These are phyloP conservation scores for Moelleriella libera DNA, from an alignment of 2,329 filamentous ascomycete species.

Conservation along the genomic window DNA sequence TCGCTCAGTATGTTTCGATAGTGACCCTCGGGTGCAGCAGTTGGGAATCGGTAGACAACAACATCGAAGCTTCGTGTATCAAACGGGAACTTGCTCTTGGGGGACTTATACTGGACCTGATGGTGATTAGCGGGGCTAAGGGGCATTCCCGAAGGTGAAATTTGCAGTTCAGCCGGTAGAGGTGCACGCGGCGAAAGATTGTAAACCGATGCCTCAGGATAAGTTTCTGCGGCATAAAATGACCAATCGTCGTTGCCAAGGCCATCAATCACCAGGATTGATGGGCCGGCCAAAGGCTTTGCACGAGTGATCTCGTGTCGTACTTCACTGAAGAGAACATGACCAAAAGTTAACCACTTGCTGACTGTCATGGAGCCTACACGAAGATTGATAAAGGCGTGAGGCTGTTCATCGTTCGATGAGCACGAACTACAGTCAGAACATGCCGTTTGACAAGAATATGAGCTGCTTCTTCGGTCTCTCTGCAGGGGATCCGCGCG, in stretches of 20 bases:
- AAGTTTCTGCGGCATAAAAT: conserved; percentile 64
- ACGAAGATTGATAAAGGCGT: conserved; percentile 61
- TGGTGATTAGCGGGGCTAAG: conserved; percentile 56
- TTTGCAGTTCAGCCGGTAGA: conserved; percentile 28
- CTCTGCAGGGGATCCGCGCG: background rate
- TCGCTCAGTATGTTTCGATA: conserved; percentile 62
- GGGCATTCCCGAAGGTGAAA: conserved; percentile 31
- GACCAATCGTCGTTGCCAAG: conserved; percentile 84
- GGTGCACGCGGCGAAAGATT: conserved; percentile 52
- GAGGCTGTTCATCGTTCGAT: conserved; percentile 44
- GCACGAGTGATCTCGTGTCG: conserved; percentile 50
- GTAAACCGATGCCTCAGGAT: conserved; percentile 61
- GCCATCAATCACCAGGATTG: conserved; percentile 66
- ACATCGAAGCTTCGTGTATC: conserved; percentile 61
- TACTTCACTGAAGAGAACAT: conserved; percentile 69
- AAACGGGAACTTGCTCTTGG: conserved; percentile 58
- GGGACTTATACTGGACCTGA: conserved; percentile 54
- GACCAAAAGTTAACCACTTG: conserved; percentile 77
- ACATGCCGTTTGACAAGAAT: conserved; percentile 17
- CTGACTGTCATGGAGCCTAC: conserved; percentile 74
- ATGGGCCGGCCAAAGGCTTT: conserved; percentile 30
- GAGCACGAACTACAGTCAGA: conserved; percentile 31
- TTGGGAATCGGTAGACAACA: conserved; percentile 65
- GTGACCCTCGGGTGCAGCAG: conserved; percentile 50
- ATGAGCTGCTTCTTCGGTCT: conserved; percentile 17